A percentile compares a stretch with the other conserved stretches of the same genome.
These are phyloP conservation scores for Venturia oleaginea DNA, from an alignment of 2,329 filamentous ascomycete species.

Conservation along the genomic window DNA sequence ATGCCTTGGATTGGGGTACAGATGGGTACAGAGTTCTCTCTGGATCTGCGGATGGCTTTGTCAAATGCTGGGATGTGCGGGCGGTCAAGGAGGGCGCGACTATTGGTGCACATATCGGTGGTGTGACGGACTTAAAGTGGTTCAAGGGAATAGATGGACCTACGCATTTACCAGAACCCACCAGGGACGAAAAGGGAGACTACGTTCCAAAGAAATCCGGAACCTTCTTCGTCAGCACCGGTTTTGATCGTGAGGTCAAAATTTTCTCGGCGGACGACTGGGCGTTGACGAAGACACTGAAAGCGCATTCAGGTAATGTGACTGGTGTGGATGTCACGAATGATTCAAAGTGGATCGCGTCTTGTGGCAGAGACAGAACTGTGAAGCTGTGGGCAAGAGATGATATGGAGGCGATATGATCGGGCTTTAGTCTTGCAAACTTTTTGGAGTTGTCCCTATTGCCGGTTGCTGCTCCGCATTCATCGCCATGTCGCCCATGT, in stretches of 20 bases:
- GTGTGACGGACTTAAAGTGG: constrained; percentile 89
- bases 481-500: neutral
- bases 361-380: constrained; percentile 86
- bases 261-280: constrained; percentile 96
- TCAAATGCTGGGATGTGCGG: constrained; percentile 95
- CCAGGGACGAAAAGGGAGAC: constrained; percentile 57
- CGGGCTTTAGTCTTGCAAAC: neutral
- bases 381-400: constrained; percentile 95
- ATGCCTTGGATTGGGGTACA: constrained; percentile 82
- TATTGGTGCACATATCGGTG: constrained; percentile 82
- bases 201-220: constrained; percentile 68
- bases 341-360: constrained; percentile 87
- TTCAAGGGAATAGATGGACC: constrained; percentile 80
- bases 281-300: constrained; percentile 77
- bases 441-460: neutral
- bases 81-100: constrained; percentile 76
- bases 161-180: constrained; percentile 50
- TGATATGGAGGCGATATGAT: constrained; percentile 45
- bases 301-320: constrained; percentile 86
- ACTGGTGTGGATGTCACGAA: constrained; percentile 80
- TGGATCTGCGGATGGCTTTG: constrained; percentile 86
- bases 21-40: constrained; percentile 92
- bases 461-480: neutral
- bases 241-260: constrained; percentile 93
- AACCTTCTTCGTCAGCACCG: constrained; percentile 82